phyloP scores from a whole-genome alignment of 257 asterid genomes.

The Nicotiana attenuata region DNA sequence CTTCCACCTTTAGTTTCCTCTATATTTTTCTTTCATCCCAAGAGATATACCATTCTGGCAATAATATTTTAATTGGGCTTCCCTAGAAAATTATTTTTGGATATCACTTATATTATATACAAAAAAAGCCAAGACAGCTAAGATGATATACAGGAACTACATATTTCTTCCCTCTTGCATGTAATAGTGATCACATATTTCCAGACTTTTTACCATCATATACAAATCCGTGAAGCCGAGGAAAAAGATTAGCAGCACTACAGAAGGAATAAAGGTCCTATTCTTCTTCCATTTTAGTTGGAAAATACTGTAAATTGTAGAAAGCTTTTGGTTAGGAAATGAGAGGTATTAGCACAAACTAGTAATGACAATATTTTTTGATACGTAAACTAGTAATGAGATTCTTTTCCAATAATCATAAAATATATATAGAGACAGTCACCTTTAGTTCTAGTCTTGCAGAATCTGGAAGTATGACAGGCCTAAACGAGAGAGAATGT shows the following conservation, averaged over 20 bases:
- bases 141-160: not conserved
- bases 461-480: constrained; percentile 97
- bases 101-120: not conserved
- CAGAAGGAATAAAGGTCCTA: not conserved
- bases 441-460: constrained; percentile 95
- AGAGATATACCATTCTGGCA: not conserved
- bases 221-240: not conserved
- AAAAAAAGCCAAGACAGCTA: not conserved
- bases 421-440: not conserved
- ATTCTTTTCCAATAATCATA: not conserved
- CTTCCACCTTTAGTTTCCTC: not conserved
- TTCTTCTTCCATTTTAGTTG: constrained; percentile 1
- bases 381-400: not conserved
- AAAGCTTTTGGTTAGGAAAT: not conserved
- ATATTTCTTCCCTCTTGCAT: not conserved
- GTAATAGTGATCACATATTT: not conserved
- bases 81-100: not conserved
- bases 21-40: not conserved
- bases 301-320: not conserved
- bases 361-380: not conserved
- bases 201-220: not conserved
- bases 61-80: not conserved
- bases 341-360: not conserved
- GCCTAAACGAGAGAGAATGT: constrained; percentile 97
- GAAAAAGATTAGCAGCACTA: not conserved